Conservation (phyloP, 768 basidiomycete genomes). For the Leucocoprinus leucothites region DNA sequence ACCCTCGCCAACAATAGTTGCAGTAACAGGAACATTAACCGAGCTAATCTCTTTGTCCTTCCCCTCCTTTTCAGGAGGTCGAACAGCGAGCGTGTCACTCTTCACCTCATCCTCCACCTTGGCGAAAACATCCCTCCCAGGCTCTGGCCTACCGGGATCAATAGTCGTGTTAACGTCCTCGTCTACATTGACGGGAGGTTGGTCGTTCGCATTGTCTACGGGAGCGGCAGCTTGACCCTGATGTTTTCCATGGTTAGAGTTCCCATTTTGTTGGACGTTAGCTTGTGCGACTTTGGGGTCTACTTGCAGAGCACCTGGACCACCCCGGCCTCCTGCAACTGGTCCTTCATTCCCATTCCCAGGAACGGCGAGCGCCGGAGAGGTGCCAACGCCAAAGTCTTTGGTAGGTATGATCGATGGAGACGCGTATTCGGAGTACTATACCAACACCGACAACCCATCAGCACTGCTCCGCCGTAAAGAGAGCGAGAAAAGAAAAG, state of each 20-base stretch:
- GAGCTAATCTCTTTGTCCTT: conserved; percentile 37
- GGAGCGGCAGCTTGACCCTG: not conserved
- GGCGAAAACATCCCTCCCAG: conserved; percentile 68
- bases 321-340: conserved; percentile 38
- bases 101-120: conserved; percentile 24
- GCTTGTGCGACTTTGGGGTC: conserved; percentile 32
- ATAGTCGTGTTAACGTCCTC: conserved; percentile 25
- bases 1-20: conserved; percentile 9
- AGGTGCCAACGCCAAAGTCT: conserved; percentile 14
- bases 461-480: not conserved
- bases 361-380: not conserved
- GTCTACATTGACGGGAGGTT: conserved; percentile 12
- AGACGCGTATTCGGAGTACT: conserved; percentile 59
- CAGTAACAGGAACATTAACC: conserved; percentile 18
- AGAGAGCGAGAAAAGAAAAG: not conserved
- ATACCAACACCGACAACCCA: not conserved
- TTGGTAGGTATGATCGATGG: conserved; percentile 34
- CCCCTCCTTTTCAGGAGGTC: conserved; percentile 10
- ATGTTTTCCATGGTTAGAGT: not conserved
- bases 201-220: not conserved
- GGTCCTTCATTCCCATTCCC: conserved; percentile 13
- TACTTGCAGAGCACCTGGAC: conserved; percentile 52
- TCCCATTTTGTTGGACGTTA: not conserved
- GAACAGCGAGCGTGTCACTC: conserved; percentile 31
- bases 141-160: conserved; percentile 55